Evolutionary conservation across 1,139 yeast species (phyloP).

Genomic region (Scheffersomyces segobiensis): DNA sequence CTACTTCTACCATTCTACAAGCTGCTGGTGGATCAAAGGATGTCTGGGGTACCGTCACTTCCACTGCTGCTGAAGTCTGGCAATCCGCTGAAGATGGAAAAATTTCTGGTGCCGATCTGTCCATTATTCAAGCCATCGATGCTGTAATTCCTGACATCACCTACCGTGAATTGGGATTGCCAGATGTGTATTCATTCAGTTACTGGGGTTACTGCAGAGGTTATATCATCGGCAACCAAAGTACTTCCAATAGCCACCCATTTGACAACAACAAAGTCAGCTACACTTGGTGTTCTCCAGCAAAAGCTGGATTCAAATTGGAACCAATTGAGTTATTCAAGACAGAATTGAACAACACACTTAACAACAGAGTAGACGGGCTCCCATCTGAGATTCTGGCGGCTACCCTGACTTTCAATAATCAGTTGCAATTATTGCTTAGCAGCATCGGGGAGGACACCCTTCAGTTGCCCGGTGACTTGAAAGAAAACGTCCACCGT

Average conservation of each 20-base stretch:
- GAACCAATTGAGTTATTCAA: constrained; percentile 54
- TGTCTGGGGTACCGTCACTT: constrained; percentile 1
- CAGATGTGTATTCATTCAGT: constrained; percentile 64
- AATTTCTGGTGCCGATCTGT: not conserved
- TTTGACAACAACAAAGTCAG: constrained; percentile 38
- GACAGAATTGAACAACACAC: constrained; percentile 36
- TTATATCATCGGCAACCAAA: constrained; percentile 11
- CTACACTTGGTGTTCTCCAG: constrained; percentile 57
- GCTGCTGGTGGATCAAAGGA: not conserved
- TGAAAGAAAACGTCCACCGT: constrained; percentile 32
- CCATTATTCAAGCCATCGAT: constrained; percentile 38
- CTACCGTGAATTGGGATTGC: constrained; percentile 45
- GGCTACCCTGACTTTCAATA: constrained; percentile 19
- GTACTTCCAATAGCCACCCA: constrained; percentile 12
- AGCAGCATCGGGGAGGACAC: constrained; percentile 29
- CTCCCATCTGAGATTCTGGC: constrained; percentile 14
- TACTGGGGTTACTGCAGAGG: constrained; percentile 80
- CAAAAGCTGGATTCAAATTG: constrained; percentile 49
- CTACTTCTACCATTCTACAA: not conserved
- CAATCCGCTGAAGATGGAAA: constrained; percentile 1
- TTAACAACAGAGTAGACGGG: constrained; percentile 28
- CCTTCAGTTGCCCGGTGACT: constrained; percentile 40
- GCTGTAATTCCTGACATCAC: constrained; percentile 13
- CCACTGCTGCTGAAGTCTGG: constrained; percentile 3
- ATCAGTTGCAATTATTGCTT: constrained; percentile 29